Evolutionary conservation across 768 basidiomycete genomes (phyloP).

Genomic region (Tulasnella sp.): DNA sequence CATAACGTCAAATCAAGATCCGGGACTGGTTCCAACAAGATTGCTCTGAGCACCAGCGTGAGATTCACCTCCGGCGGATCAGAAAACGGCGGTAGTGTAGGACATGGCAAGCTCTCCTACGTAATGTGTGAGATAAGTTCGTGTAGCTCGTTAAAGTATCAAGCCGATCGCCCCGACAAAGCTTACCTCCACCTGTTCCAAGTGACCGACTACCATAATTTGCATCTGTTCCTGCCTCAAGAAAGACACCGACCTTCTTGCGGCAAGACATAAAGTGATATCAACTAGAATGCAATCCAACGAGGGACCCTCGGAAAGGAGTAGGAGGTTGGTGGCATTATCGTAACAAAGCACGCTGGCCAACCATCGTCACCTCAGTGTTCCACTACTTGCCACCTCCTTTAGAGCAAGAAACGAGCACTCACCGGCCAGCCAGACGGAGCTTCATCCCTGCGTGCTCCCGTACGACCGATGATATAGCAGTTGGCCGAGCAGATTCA

Average conservation of each 20-base stretch:
- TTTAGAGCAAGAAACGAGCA: too few relatives aligned
- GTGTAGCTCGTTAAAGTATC: background rate
- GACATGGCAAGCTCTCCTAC: background rate
- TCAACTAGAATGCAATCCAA: background rate
- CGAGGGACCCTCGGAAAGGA: background rate
- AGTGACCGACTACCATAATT: slow-evolving; percentile 6
- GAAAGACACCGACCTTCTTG: background rate
- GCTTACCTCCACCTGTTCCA: background rate
- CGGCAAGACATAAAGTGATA: background rate
- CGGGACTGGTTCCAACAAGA: slow-evolving; percentile 5
- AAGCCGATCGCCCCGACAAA: background rate
- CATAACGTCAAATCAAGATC: slow-evolving; percentile 2
- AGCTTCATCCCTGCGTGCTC: slow-evolving; percentile 1
- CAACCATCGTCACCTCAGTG: too few relatives aligned
- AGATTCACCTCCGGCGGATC: slow-evolving; percentile 4
- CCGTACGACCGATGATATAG: background rate
- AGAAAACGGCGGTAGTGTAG: background rate
- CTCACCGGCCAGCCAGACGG: slow-evolving; percentile 8
- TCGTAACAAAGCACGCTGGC: slow-evolving; percentile 10
- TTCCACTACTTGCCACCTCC: too few relatives aligned
- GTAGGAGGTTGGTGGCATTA: background rate
- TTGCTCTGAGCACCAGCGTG: background rate
- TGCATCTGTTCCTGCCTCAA: slow-evolving; percentile 5
- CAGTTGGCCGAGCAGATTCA: slow-evolving; percentile 1
- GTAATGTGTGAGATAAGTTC: background rate